Conservation (phyloP, 225 moss, liverwort and hornwort genomes). For the Thuidium tamariscinum region DNA sequence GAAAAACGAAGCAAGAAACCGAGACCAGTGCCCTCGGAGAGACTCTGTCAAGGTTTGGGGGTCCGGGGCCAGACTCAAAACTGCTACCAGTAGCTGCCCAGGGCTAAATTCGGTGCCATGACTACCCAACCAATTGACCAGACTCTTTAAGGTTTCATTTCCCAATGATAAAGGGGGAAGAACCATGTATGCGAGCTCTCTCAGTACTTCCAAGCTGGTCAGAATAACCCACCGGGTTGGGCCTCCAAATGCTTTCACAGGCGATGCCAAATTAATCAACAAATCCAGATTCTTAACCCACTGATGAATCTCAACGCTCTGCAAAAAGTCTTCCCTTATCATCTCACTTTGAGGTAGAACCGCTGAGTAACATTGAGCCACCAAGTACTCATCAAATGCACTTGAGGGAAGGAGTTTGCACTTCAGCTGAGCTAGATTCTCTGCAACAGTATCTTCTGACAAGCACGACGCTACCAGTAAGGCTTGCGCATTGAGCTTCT, state of each 20-base stretch:
- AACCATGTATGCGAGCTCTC: conserved; percentile 23
- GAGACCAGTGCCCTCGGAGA: conserved; percentile 7
- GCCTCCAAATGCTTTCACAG: conserved; percentile 14
- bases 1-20: conserved; percentile 37
- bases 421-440: conserved; percentile 10
- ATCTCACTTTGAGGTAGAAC: conserved; percentile 19
- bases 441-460: conserved; percentile 1
- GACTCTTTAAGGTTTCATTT: not conserved
- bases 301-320: not conserved
- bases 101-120: conserved; percentile 20
- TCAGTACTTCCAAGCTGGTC: conserved; percentile 30
- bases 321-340: conserved; percentile 4
- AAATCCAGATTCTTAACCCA: conserved; percentile 31
- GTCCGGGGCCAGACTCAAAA: conserved; percentile 18
- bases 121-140: conserved; percentile 21
- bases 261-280: conserved; percentile 28
- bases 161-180: conserved; percentile 14
- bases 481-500: conserved; percentile 38
- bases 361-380: conserved; percentile 20
- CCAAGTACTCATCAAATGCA: conserved; percentile 32
- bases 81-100: conserved; percentile 25
- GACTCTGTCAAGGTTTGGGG: not conserved
- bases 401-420: not conserved
- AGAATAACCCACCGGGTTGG: conserved; percentile 25
- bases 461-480: conserved; percentile 30